Evolutionary conservation across 2,329 filamentous ascomycete species (phyloP).

Genomic region (Didymella segeticola): DNA sequence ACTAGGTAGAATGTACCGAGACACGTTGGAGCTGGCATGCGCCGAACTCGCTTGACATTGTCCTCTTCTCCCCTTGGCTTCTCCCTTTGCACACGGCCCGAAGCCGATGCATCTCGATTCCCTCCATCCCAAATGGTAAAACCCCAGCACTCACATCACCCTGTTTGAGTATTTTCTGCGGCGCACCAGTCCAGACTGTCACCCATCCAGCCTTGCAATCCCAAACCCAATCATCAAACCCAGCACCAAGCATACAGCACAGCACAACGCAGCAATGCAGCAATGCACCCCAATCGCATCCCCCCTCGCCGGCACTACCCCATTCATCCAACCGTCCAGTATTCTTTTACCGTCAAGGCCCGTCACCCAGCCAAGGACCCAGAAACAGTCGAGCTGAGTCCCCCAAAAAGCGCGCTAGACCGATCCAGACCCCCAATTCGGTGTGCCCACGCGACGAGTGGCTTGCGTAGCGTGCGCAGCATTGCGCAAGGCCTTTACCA

Average conservation of each 20-base stretch:
- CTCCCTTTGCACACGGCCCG: background rate
- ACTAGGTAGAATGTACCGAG: too few species aligned
- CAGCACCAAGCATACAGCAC: too few species aligned
- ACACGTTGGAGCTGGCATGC: too few species aligned
- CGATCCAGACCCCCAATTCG: slow-evolving; percentile 9
- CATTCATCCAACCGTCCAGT: too few species aligned
- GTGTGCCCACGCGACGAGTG: slow-evolving; percentile 11
- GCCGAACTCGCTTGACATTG: too few species aligned
- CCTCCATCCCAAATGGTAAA: too few species aligned
- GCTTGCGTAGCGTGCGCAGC: slow-evolving; percentile 11
- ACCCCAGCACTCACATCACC: background rate
- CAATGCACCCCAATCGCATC: background rate
- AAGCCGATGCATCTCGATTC: too few species aligned
- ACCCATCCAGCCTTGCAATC: too few species aligned
- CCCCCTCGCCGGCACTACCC: slow-evolving; percentile 1
- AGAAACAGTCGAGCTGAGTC: slow-evolving; percentile 9
- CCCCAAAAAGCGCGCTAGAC: slow-evolving; percentile 11
- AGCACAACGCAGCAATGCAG: background rate
- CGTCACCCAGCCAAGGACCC: background rate
- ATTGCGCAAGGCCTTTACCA: too few species aligned
- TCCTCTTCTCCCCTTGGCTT: background rate
- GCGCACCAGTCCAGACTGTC: too few species aligned
- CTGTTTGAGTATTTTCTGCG: slow-evolving; percentile 4
- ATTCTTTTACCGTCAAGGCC: too few species aligned
- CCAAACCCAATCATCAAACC: background rate